Evolutionary conservation across 1,139 yeast genomes (phyloP).

Genomic region (Lizanozyma gosingica): DNA sequence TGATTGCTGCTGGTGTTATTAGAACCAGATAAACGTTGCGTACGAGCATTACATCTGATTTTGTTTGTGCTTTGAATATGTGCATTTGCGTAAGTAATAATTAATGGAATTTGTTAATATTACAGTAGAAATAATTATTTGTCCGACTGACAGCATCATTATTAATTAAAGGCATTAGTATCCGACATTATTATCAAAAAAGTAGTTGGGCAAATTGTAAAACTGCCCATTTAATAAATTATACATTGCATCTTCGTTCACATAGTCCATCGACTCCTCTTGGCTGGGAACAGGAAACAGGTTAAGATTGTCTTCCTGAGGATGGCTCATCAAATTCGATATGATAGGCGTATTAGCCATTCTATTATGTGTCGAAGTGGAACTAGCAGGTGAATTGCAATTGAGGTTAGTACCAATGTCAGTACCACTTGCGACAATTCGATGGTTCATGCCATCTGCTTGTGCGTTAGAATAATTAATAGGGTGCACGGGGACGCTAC

Average conservation of each 20-base stretch:
- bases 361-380: not conserved
- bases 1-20: conserved; percentile 95
- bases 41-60: too few species aligned
- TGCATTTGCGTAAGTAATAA: too few species aligned
- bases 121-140: too few species aligned
- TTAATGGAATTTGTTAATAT: too few species aligned
- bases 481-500: not conserved
- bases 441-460: too few species aligned
- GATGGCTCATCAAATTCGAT: not conserved
- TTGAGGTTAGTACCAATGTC: not conserved
- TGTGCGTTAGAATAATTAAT: too few species aligned
- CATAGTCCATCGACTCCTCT: conserved; percentile 8
- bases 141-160: too few species aligned
- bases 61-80: too few species aligned
- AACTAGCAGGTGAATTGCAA: not conserved
- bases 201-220: conserved; percentile 27
- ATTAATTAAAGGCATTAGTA: conserved; percentile 1
- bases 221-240: not conserved
- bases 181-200: conserved; percentile 29
- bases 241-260: conserved; percentile 12
- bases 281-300: not conserved
- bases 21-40: conserved; percentile 78
- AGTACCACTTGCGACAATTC: too few species aligned
- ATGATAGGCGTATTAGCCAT: not conserved
- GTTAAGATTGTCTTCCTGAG: not conserved